Evolutionary conservation across 106 monocot genomes (phyloP).

Genomic region (Dendrobium huoshanense): DNA sequence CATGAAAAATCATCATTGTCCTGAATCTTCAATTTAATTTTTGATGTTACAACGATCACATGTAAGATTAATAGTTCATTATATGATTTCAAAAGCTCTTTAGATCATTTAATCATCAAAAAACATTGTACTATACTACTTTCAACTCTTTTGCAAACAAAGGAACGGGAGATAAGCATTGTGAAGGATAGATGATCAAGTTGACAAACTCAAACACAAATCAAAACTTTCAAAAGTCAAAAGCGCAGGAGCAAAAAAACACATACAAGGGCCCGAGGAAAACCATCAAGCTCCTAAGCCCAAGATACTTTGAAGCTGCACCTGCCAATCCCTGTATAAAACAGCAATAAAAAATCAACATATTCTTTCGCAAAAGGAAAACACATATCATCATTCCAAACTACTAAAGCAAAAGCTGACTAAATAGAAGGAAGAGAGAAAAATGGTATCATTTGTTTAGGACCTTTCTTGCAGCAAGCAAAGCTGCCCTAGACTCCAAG

Average conservation of each 20-base stretch:
- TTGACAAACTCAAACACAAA: background rate
- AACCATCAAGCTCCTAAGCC: constrained; percentile 72
- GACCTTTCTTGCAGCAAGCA: constrained; percentile 88
- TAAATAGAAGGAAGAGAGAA: background rate
- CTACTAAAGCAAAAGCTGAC: background rate
- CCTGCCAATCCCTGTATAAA: constrained; percentile 63
- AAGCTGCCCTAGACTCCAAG: constrained; percentile 74
- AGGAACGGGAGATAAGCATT: too few relatives aligned
- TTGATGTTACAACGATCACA: too few relatives aligned
- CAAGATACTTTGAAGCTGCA: constrained; percentile 83
- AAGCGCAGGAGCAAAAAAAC: constrained; percentile 10
- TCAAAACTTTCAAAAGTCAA: background rate
- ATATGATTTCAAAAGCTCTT: too few relatives aligned
- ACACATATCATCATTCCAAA: background rate
- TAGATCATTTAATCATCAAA: too few relatives aligned
- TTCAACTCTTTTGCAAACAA: too few relatives aligned
- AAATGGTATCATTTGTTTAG: background rate
- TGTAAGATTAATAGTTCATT: too few relatives aligned
- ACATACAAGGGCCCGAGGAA: constrained; percentile 86
- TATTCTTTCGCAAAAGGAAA: background rate
- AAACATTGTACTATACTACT: too few relatives aligned
- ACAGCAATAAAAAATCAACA: background rate
- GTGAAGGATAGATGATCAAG: background rate
- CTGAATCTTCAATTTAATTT: too few relatives aligned
- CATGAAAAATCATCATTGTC: too few relatives aligned